Base-by-base conservation (phyloP, 208 protist genomes). In the Leishmania guyanensis region DNA sequence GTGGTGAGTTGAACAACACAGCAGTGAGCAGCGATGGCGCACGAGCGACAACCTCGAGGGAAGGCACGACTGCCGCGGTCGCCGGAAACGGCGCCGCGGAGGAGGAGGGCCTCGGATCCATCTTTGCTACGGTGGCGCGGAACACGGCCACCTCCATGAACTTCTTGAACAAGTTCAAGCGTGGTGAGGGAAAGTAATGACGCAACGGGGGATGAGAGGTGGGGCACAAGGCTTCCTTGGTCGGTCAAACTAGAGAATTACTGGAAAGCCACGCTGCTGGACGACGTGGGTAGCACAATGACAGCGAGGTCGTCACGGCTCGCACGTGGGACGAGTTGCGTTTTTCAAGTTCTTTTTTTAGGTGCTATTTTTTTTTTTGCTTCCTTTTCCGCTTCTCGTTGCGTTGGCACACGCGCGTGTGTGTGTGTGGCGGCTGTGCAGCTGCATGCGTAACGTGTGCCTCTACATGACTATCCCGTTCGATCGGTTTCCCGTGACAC, bases 161-260 rank as follows among this genome's bases (percentile, higher is more conserved):
- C 71, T 92, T 96, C 65, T 66, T 96, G 60, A 89, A 82, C 75
- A 92, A 94, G 75, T 93, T 94, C 53, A 96, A 94, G 80, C 92
- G 91, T 33, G 83, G 83, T 22, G 84, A 86, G 2, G 77, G 71
- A 22, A 84, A 82, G 77, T 66, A 50, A 4, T 70, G 79, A 86
- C 56, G 56, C 46, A 20, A 77, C 68, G 53, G 9, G 53, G 0
- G 69, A 16, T 22, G 14, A 5, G 56, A 12, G 12, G 56, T 20
- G 48, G 71, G 26, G 50, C 9, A 39, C 50, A 17, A 75, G 1
- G 4, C n/a, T 62, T 43, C 36, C 8, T 48, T 48, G 39, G 17
- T 17, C 22, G 8, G 36, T 39, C 17, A 39, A 12, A 14, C 20
- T 16, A 22, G 22, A 50, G 68, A 53, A 33, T 39, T 17, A 33